Evolutionary conservation across 2,329 filamentous ascomycete genomes (phyloP).

Genomic region (Chaetomiaceae sp.): DNA sequence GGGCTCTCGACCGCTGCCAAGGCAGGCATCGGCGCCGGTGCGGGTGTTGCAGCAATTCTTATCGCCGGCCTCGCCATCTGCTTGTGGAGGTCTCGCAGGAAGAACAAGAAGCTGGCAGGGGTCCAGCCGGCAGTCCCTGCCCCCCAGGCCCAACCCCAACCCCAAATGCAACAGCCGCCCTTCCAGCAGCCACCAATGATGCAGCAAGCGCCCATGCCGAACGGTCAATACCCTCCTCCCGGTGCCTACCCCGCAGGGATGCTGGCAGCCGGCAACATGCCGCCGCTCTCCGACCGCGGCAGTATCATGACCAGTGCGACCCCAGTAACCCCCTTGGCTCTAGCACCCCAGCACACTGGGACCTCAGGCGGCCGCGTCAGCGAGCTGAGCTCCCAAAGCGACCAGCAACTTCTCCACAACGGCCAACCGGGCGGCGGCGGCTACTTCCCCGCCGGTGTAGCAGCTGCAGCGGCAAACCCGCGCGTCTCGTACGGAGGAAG

Average conservation of each 20-base stretch:
- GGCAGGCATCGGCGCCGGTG: conserved; percentile 22
- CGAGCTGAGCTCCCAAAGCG: conserved; percentile 19
- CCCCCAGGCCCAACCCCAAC: conserved; percentile 1
- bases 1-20: conserved; percentile 21
- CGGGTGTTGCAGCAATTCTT: conserved; percentile 18
- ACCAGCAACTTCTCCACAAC: conserved; percentile 9
- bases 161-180: not conserved
- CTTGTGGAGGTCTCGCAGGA: conserved; percentile 19
- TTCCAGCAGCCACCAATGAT: conserved; percentile 5
- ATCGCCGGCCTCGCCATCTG: conserved; percentile 22
- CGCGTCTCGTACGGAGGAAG: not conserved
- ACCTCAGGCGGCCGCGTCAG: conserved; percentile 17
- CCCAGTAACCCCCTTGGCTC: not conserved
- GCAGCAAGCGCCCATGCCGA: conserved; percentile 4
- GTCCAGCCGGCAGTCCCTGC: not conserved
- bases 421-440: conserved; percentile 8
- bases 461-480: not conserved
- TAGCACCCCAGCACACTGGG: conserved; percentile 21
- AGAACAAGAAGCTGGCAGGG: conserved; percentile 19
- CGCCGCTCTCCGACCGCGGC: not conserved
- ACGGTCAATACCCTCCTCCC: conserved; percentile 4
- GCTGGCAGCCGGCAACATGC: not conserved
- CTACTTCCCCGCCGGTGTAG: conserved; percentile 3
- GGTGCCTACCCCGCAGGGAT: not conserved
- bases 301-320: conserved; percentile 7